phyloP scores from a whole-genome alignment of 805 yeast genomes.

The Lachancea waltii region DNA sequence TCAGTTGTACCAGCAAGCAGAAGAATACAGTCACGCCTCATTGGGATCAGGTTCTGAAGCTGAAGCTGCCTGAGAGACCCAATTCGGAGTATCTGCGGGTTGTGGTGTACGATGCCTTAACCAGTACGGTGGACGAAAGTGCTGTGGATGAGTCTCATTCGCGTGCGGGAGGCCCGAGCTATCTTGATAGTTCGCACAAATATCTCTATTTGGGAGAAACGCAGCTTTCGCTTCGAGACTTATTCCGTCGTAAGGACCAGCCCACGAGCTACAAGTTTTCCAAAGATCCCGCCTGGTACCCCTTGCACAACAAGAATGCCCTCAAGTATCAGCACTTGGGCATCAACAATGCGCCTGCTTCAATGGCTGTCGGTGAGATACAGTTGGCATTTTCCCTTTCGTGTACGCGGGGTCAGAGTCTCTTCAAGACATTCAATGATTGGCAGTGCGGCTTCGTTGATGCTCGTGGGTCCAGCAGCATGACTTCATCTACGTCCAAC shows the following conservation, averaged over 20 bases:
- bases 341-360: slow-evolving; percentile 1
- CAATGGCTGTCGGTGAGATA: slow-evolving; percentile 22
- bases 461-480: neutral
- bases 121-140: slow-evolving; percentile 7
- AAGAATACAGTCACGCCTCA: slow-evolving; percentile 17
- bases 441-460: slow-evolving; percentile 14
- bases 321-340: slow-evolving; percentile 3
- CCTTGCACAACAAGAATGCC: slow-evolving; percentile 20
- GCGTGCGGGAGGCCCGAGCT: slow-evolving; percentile 1
- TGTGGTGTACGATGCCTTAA: slow-evolving; percentile 26
- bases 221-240: slow-evolving; percentile 23
- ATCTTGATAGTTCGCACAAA: slow-evolving; percentile 6
- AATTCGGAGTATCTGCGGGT: slow-evolving; percentile 25
- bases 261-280: slow-evolving; percentile 18
- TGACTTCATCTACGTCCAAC: slow-evolving; percentile 1
- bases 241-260: slow-evolving; percentile 20
- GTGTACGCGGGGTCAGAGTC: slow-evolving; percentile 14
- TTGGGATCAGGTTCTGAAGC: slow-evolving; percentile 26
- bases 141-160: slow-evolving; percentile 6
- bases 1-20: slow-evolving; percentile 20
- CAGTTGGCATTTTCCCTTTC: slow-evolving; percentile 19
- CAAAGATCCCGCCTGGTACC: slow-evolving; percentile 21
- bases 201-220: slow-evolving; percentile 30
- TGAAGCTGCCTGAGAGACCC: slow-evolving; percentile 25
- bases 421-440: slow-evolving; percentile 19